These are phyloP conservation scores for Starmerella lactis-condensi DNA, from an alignment of 805 yeast genomes.

Conservation along the genomic window DNA sequence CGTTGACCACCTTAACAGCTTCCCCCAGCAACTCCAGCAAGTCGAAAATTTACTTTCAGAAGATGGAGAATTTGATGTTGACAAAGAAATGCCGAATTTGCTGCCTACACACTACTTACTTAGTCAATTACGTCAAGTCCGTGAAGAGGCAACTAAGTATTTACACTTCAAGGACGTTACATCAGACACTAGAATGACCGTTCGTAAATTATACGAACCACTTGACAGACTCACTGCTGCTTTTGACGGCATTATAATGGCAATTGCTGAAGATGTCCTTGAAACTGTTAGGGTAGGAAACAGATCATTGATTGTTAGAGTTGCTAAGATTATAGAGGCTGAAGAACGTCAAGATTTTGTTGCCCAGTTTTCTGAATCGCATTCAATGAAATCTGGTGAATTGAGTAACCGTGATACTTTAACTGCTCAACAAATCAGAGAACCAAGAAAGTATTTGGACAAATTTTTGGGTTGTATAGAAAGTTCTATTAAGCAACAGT, in stretches of 20 bases:
- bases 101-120: slow-evolving; percentile 52
- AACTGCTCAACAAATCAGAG: slow-evolving; percentile 15
- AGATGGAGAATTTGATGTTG: slow-evolving; percentile 28
- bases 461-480: slow-evolving; percentile 43
- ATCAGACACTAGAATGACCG: slow-evolving; percentile 51
- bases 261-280: slow-evolving; percentile 47
- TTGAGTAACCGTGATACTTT: too few relatives aligned
- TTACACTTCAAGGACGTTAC: slow-evolving; percentile 22
- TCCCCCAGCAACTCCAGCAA: slow-evolving; percentile 32
- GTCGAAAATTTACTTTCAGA: slow-evolving; percentile 37
- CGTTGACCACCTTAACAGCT: slow-evolving; percentile 40
- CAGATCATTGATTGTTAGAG: slow-evolving; percentile 43
- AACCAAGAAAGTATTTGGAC: slow-evolving; percentile 29
- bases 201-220: slow-evolving; percentile 37
- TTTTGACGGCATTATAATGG: slow-evolving; percentile 45
- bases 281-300: slow-evolving; percentile 60
- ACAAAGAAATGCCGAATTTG: slow-evolving; percentile 33
- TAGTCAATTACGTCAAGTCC: slow-evolving; percentile 55
- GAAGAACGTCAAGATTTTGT: slow-evolving; percentile 68
- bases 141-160: slow-evolving; percentile 37
- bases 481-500: slow-evolving; percentile 45
- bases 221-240: slow-evolving; percentile 32
- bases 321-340: slow-evolving; percentile 57
- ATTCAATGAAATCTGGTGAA: too few relatives aligned
- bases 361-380: slow-evolving; percentile 22